Base-by-base conservation (phyloP, 768 basidiomycete genomes). In the Trametes maxima region DNA sequence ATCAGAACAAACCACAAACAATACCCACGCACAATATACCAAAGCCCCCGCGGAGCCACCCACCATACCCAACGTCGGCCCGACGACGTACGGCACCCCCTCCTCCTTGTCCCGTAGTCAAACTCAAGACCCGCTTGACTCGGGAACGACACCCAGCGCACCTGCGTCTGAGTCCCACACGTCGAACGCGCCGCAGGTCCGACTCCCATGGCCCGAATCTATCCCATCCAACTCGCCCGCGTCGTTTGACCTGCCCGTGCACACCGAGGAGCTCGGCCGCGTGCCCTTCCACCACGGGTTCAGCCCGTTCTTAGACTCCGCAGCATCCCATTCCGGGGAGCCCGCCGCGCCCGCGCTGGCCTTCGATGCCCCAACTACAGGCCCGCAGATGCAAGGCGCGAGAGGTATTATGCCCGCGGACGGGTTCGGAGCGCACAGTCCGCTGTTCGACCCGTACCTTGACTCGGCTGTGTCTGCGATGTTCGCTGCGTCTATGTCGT, bases 201-300 rank as follows among this genome's bases (percentile, higher is more conserved):
- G n/a, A n/a, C n/a, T n/a, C n/a, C n/a, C n/a, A n/a, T 17, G 49
- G 16, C 24, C 39, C 19, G 39, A 39, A 19, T n/a, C 16, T 5
- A 48, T 13, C 22, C 17, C 12, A 2, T 12, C 42, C 19, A 17
- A 12, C 44, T 45, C 43, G 8, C 36, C 51, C n/a, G 35, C 45
- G 13, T 28, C 52, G 1, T 53, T 63, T 46, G 28, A 28, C 19
- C 55, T 64, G 10, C 65, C 65, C 10, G n/a, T 67, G 16, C 52
- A 48, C 35, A 67, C 58, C 13, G 54, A 46, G 6, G 35, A 82
- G 70, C 22, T 72, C 57, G 60, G 81, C 71, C n/a, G 79, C 68
- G 77, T 80, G 78, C 39, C 76, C 61, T 66, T 82, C 79, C 52
- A 82, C 68, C 16, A 73, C 73, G 33, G 54, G 0, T 54, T 59